phyloP scores from a whole-genome alignment of 163 green algal species.

The Scenedesmus sp. region DNA sequence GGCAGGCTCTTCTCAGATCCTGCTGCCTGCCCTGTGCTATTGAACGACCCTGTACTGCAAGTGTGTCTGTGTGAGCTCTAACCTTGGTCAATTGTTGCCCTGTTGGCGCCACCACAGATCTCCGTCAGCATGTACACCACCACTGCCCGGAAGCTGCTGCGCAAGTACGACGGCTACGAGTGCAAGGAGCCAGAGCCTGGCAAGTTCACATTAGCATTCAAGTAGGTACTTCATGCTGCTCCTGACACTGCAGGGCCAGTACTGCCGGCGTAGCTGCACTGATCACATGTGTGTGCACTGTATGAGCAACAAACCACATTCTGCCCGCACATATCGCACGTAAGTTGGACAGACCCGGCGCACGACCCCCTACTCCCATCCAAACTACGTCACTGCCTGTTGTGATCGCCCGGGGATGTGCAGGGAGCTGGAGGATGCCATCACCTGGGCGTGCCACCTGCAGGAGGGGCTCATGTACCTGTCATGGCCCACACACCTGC shows the following conservation, averaged over 20 bases:
- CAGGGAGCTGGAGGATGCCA: conserved; percentile 76
- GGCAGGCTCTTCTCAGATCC: too few relatives aligned
- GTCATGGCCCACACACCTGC: conserved; percentile 75
- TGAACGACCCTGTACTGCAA: too few relatives aligned
- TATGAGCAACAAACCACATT: background rate
- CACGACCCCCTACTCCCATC: too few relatives aligned
- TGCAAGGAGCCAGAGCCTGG: conserved; percentile 89
- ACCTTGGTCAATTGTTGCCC: background rate
- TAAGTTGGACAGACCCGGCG: too few relatives aligned
- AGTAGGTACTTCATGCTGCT: conserved; percentile 46
- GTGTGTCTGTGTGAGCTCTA: background rate
- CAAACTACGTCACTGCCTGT: background rate
- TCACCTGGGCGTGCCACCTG: conserved; percentile 76
- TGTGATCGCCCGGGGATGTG: background rate
- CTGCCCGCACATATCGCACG: too few relatives aligned
- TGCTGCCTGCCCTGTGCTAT: too few relatives aligned
- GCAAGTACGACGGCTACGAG: conserved; percentile 84
- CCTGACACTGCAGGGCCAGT: background rate
- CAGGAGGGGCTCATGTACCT: conserved; percentile 81
- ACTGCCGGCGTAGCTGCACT: background rate
- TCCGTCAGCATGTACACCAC: conserved; percentile 61
- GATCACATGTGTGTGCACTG: too few relatives aligned
- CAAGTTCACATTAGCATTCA: conserved; percentile 90
- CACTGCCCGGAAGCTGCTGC: conserved; percentile 76
- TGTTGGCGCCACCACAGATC: background rate